Percentiles rank a stretch among this genome's conserved stretches.
phyloP scores from a whole-genome alignment of 2,329 filamentous ascomycete species.

The Hortaea sp. region DNA sequence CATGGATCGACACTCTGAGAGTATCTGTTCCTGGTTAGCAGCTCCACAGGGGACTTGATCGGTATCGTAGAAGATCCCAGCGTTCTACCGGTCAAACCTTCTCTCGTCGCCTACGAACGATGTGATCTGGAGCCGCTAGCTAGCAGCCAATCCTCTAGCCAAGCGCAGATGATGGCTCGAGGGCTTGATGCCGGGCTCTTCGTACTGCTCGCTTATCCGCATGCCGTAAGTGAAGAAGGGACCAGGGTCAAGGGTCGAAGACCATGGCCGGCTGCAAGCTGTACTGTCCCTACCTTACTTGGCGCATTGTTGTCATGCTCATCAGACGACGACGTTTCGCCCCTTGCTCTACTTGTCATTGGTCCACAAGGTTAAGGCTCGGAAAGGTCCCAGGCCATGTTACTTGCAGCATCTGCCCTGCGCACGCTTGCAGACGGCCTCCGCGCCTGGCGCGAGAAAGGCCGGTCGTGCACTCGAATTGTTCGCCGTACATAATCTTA shows the following conservation, averaged over 20 bases:
- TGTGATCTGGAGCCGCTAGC: neutral
- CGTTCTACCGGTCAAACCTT: neutral
- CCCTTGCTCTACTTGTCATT: conserved; percentile 23
- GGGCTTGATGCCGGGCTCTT: no score
- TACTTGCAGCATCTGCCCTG: conserved; percentile 4
- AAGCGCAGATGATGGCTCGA: no score
- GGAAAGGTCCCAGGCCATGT: conserved; percentile 7
- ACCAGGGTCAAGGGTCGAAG: neutral
- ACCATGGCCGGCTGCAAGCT: neutral
- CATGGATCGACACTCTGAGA: conserved; percentile 18
- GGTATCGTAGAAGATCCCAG: neutral
- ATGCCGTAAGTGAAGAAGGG: neutral
- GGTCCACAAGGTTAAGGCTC: conserved; percentile 13
- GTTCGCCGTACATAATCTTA: no score
- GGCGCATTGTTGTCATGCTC: conserved; percentile 11
- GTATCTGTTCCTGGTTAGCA: conserved; percentile 5
- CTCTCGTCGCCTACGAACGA: neutral
- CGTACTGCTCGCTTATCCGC: neutral
- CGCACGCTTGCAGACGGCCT: conserved; percentile 1
- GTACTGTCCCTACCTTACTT: conserved; percentile 15
- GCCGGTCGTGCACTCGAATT: neutral
- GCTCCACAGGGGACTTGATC: neutral
- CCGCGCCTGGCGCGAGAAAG: conserved; percentile 18
- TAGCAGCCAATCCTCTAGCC: no score
- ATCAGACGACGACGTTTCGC: conserved; percentile 23